phyloP scores from a whole-genome alignment of 805 yeast species.

The Pichia exigua region DNA sequence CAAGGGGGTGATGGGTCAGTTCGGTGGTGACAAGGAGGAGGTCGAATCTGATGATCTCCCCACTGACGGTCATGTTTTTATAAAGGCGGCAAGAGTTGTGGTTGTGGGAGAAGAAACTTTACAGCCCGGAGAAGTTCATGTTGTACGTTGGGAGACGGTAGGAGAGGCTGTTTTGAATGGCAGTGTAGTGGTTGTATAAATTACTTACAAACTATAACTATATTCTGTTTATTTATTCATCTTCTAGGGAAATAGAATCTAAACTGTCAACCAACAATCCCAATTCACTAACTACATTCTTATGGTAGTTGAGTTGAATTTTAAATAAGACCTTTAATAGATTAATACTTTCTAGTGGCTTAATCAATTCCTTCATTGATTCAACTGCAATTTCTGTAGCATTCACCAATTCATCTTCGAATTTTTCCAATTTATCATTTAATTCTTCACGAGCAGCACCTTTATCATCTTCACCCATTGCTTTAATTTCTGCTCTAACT shows the following conservation, averaged over 20 bases:
- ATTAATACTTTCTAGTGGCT: slow-evolving; percentile 56
- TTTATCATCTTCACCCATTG: slow-evolving; percentile 29
- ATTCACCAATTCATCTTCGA: slow-evolving; percentile 73
- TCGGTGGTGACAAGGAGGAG: not conserved
- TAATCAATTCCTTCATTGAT: slow-evolving; percentile 64
- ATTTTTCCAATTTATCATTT: slow-evolving; percentile 42
- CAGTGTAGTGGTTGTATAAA: slow-evolving; percentile 35
- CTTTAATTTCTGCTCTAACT: slow-evolving; percentile 49
- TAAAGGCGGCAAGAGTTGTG: not conserved
- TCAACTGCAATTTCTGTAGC: slow-evolving; percentile 75
- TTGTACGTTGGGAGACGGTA: not conserved
- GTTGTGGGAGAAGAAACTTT: not conserved
- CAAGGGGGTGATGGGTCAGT: slow-evolving; percentile 21
- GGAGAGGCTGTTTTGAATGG: slow-evolving; percentile 46
- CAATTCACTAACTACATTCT: slow-evolving; percentile 42
- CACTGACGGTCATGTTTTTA: slow-evolving; percentile 71
- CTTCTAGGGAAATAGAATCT: slow-evolving; percentile 36
- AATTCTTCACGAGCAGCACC: slow-evolving; percentile 41
- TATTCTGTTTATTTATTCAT: slow-evolving; percentile 21
- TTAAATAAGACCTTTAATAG: slow-evolving; percentile 58
- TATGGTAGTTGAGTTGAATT: slow-evolving; percentile 61
- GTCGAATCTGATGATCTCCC: slow-evolving; percentile 59
- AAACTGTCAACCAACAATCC: slow-evolving; percentile 39
- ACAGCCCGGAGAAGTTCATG: not conserved
- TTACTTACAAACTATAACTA: not conserved